A percentile compares a stretch with the other conserved stretches of the same genome.
Conservation (phyloP, 1,139 yeast species). For the Geotrichum reessii region DNA sequence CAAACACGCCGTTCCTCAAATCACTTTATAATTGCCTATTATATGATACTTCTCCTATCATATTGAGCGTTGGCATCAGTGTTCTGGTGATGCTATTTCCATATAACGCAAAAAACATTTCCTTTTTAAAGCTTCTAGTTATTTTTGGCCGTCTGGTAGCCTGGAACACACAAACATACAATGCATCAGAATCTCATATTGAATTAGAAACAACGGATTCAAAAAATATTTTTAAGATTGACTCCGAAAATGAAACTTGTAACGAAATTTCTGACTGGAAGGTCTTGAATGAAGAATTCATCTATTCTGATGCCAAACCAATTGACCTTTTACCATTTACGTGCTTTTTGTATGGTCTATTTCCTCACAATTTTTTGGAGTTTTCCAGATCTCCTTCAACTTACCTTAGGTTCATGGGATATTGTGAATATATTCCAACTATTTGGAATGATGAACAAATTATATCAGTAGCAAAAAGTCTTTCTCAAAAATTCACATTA, state of each 20-base stretch:
- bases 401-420: background rate
- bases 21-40: slow-evolving; percentile 40
- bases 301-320: slow-evolving; percentile 23
- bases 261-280: slow-evolving; percentile 32
- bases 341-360: slow-evolving; percentile 56
- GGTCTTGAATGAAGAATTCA: slow-evolving; percentile 25
- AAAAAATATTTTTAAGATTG: background rate
- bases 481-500: slow-evolving; percentile 3
- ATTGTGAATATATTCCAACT: slow-evolving; percentile 3
- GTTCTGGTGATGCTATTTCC: slow-evolving; percentile 53
- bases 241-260: background rate
- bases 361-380: slow-evolving; percentile 46
- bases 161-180: slow-evolving; percentile 30
- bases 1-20: slow-evolving; percentile 4
- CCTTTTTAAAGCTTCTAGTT: slow-evolving; percentile 44
- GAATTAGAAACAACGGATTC: background rate
- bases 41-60: slow-evolving; percentile 43
- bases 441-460: slow-evolving; percentile 9
- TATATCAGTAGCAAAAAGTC: background rate
- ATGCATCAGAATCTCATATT: background rate
- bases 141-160: slow-evolving; percentile 45
- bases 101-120: slow-evolving; percentile 38
- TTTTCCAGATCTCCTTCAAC: slow-evolving; percentile 43
- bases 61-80: slow-evolving; percentile 43
- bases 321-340: slow-evolving; percentile 34